Evolutionary conservation across 139 green algal genomes (phyloP).

Genomic region (Micractinium sp.): DNA sequence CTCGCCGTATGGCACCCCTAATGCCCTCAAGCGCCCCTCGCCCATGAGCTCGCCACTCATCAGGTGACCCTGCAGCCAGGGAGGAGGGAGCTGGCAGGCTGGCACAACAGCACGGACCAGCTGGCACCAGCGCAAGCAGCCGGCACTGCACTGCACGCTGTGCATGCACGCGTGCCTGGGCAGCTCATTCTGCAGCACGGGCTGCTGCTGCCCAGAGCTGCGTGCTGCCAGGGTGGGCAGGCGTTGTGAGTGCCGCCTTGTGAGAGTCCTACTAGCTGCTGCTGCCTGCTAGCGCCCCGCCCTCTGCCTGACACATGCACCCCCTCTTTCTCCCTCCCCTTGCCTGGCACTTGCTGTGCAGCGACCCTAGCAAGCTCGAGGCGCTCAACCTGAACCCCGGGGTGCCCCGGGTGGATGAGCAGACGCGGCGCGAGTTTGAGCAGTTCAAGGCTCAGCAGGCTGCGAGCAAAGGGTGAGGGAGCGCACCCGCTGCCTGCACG

Average conservation of each 20-base stretch:
- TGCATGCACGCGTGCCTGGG: not conserved
- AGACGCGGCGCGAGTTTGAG: constrained; percentile 48
- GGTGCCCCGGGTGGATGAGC: constrained; percentile 36
- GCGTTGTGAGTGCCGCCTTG: too few species aligned
- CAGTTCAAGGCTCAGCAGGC: constrained; percentile 48
- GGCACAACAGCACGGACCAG: too few species aligned
- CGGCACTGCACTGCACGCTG: not conserved
- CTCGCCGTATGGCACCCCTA: constrained; percentile 63
- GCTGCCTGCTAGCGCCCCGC: not conserved
- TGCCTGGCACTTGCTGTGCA: not conserved
- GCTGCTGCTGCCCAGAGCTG: too few species aligned
- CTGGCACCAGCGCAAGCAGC: too few species aligned
- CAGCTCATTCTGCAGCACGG: too few species aligned
- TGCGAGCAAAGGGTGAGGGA: constrained; percentile 7
- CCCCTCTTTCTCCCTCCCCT: not conserved
- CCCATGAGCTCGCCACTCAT: constrained; percentile 50
- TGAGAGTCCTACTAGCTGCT: not conserved
- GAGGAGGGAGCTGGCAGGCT: too few species aligned
- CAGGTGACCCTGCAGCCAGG: constrained; percentile 2
- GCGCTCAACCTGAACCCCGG: constrained; percentile 60
- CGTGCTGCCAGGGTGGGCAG: too few species aligned
- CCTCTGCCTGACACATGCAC: not conserved
- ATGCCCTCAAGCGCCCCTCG: constrained; percentile 29
- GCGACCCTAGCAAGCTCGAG: constrained; percentile 51
- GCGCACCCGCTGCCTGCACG: not conserved